Base-by-base conservation (phyloP, 2,329 filamentous ascomycete genomes). In the Curvularia lunata region DNA sequence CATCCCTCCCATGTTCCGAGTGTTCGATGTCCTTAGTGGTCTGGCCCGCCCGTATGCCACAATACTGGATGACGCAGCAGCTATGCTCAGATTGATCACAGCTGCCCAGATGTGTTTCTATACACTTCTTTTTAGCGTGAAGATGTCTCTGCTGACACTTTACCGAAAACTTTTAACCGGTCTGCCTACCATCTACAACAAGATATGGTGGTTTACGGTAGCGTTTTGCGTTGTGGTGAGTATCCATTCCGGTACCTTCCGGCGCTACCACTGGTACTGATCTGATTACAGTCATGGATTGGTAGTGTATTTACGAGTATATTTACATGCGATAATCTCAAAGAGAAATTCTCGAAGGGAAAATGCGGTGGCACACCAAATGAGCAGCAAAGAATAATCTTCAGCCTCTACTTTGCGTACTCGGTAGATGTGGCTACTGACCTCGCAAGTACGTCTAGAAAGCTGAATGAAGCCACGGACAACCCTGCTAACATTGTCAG, bases 181-280 rank as follows among this genome's bases (percentile, higher is more conserved):
- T 49, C 52, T 75, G 2, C 32, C 48, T 7, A 56, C 56, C 2
- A 59, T 68, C 2, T 72, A 78, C 37, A 67, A 64, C 27, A 70
- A 61, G n/a, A 66, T 77, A 49, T 79, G 77, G 78, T 76, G 72
- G 70, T 60, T 50, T 1, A 68, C 77, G 3, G 23, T 75, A 19
- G 57, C 60, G 0, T 75, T 77, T 54, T 75, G 69, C 28, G 16
- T 38, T 3, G 4, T 48, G 37, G 54, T 57, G 19, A 42, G 43
- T 51, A 27, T 38, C 13, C 23, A 18, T 13, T 38, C 3, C 18
- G 12, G 12, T 8, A 12, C 27, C 19, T 52, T 10, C 23, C 2
- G 23, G n/a, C n/a, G 32, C 34, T 19, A 34, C 2, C 5, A 1
- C 27, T 25, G 13, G n/a, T 28, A 47, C 12, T 61, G 18, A 28